Conservation (phyloP, 2,329 filamentous ascomycete genomes). For the Tolypocladium pustulatum region DNA sequence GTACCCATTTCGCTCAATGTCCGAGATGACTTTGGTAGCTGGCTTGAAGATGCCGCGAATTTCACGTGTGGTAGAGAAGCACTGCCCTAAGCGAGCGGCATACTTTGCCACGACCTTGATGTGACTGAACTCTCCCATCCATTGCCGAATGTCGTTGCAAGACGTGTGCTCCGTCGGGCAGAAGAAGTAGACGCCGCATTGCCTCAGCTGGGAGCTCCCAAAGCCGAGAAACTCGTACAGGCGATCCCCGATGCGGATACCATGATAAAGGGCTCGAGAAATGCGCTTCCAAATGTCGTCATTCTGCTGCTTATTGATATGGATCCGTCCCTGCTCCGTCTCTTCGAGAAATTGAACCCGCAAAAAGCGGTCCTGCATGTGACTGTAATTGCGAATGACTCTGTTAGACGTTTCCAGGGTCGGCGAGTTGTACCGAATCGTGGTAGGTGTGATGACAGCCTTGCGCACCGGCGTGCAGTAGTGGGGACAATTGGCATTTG, state of each 20-base stretch:
- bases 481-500: slow-evolving; percentile 45
- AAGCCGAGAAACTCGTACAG: slow-evolving; percentile 86
- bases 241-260: slow-evolving; percentile 72
- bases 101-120: slow-evolving; percentile 84
- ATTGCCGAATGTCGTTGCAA: slow-evolving; percentile 66
- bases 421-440: slow-evolving; percentile 67
- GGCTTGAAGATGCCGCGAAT: slow-evolving; percentile 54
- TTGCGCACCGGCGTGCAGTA: slow-evolving; percentile 71
- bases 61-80: slow-evolving; percentile 84
- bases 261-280: slow-evolving; percentile 59
- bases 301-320: slow-evolving; percentile 39
- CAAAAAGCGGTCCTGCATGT: slow-evolving; percentile 67
- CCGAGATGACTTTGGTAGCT: slow-evolving; percentile 49
- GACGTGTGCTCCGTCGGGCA: slow-evolving; percentile 56
- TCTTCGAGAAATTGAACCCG: slow-evolving; percentile 88
- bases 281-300: slow-evolving; percentile 68
- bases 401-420: slow-evolving; percentile 80
- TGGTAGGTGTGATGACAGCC: slow-evolving; percentile 73
- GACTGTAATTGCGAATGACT: slow-evolving; percentile 63
- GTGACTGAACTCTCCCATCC: slow-evolving; percentile 78
- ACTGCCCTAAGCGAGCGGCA: slow-evolving; percentile 82
- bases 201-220: slow-evolving; percentile 89
- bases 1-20: slow-evolving; percentile 58
- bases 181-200: slow-evolving; percentile 91
- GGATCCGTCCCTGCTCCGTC: slow-evolving; percentile 47